These are phyloP conservation scores for Leishmania gerbilli DNA, from an alignment of 208 protist genomes.

Conservation along the genomic window DNA sequence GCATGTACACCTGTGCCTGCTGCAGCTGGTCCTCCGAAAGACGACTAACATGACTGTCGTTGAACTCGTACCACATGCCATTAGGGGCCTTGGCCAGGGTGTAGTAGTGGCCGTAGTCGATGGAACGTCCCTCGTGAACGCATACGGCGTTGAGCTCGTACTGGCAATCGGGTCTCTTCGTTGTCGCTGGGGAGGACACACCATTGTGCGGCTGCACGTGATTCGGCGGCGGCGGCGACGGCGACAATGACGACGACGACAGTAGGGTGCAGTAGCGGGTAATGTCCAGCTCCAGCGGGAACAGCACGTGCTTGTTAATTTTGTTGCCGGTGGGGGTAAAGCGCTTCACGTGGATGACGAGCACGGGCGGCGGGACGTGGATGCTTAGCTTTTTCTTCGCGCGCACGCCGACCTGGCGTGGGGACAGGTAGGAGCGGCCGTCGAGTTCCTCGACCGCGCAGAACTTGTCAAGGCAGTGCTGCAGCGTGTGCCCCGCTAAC, in stretches of 20 bases:
- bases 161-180: slow-evolving; percentile 10
- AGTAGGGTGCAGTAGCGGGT: slow-evolving; percentile 53
- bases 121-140: slow-evolving; percentile 82
- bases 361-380: slow-evolving; percentile 77
- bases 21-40: slow-evolving; percentile 70
- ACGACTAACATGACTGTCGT: slow-evolving; percentile 75
- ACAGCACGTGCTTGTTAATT: slow-evolving; percentile 64
- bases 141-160: slow-evolving; percentile 92
- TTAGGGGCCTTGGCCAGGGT: slow-evolving; percentile 79
- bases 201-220: not conserved
- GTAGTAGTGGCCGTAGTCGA: slow-evolving; percentile 93
- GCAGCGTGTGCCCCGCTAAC: slow-evolving; percentile 63
- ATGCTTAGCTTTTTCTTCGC: slow-evolving; percentile 84
- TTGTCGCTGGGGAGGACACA: not conserved
- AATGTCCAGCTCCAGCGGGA: slow-evolving; percentile 69
- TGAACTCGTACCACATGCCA: slow-evolving; percentile 86
- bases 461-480: slow-evolving; percentile 81
- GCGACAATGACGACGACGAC: slow-evolving; percentile 6
- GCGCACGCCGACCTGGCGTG: slow-evolving; percentile 72
- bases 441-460: slow-evolving; percentile 73
- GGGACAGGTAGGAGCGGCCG: slow-evolving; percentile 74
- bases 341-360: slow-evolving; percentile 91
- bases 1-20: slow-evolving; percentile 85
- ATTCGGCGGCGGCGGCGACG: slow-evolving; percentile 2
- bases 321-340: slow-evolving; percentile 75